phyloP scores from a whole-genome alignment of 192 early-diverging fungal genomes.

The Coemansia sp. region DNA sequence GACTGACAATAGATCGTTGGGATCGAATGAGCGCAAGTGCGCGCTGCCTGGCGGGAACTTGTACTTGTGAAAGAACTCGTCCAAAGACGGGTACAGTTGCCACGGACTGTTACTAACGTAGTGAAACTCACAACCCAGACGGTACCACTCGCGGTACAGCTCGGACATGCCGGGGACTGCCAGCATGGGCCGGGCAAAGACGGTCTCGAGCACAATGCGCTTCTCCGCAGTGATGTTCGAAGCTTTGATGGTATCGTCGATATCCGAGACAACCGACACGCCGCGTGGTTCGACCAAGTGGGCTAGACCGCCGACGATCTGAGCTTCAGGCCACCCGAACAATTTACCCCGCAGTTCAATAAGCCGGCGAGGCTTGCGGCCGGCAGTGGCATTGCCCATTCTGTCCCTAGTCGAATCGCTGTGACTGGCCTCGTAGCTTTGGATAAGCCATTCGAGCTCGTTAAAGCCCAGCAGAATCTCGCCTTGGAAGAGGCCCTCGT shows the following conservation, averaged over 20 bases:
- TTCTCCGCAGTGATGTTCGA: constrained; percentile 73
- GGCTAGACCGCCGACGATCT: constrained; percentile 25
- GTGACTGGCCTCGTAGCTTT: constrained; percentile 34
- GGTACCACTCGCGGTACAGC: constrained; percentile 69
- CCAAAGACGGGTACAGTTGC: constrained; percentile 73
- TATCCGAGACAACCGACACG: constrained; percentile 78
- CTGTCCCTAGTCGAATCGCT: background rate
- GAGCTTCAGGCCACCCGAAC: constrained; percentile 18
- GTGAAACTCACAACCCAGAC: constrained; percentile 68
- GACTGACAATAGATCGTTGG: constrained; percentile 62
- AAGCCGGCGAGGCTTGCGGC: constrained; percentile 19
- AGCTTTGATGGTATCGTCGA: constrained; percentile 93
- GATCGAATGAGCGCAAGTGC: constrained; percentile 67
- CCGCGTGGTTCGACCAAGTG: constrained; percentile 63
- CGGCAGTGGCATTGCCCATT: background rate
- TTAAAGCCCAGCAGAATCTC: constrained; percentile 53
- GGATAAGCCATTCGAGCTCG: constrained; percentile 53
- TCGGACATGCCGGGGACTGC: constrained; percentile 81
- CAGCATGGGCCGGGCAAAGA: constrained; percentile 54
- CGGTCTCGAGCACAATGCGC: constrained; percentile 61
- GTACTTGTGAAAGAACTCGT: constrained; percentile 65
- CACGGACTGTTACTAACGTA: constrained; percentile 88
- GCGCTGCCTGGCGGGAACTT: constrained; percentile 81
- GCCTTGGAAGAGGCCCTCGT: constrained; percentile 50
- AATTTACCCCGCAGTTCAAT: constrained; percentile 44